These are phyloP conservation scores for Rhodotorula sp. DNA, from an alignment of 1,284 basidiomycete genomes.

Conservation along the genomic window DNA sequence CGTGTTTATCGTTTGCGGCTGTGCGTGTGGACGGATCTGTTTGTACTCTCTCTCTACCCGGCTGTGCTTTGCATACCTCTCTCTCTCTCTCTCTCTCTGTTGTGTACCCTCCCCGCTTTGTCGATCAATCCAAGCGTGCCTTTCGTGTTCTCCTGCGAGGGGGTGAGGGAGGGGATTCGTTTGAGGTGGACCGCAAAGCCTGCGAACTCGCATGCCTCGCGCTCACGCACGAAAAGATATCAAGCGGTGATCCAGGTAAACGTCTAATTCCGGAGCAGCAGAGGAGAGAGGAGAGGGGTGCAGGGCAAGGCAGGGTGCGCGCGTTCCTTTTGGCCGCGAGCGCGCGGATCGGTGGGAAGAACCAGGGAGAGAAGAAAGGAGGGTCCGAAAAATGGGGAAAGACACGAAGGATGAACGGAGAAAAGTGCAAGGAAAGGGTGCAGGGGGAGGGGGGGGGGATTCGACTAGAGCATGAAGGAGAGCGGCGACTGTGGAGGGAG, in stretches of 20 bases:
- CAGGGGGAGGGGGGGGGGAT: background rate
- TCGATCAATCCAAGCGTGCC: background rate
- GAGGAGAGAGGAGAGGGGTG: background rate
- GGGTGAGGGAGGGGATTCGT: too few species aligned
- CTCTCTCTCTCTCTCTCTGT: background rate
- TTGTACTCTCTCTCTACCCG: background rate
- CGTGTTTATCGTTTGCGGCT: background rate
- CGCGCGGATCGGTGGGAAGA: background rate
- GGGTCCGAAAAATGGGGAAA: background rate
- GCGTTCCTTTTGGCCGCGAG: too few species aligned
- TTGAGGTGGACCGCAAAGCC: too few species aligned
- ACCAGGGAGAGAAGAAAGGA: background rate
- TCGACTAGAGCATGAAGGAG: conserved; percentile 48
- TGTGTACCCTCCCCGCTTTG: background rate
- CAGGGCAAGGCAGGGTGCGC: background rate
- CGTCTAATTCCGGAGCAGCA: too few species aligned
- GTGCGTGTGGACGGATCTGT: background rate
- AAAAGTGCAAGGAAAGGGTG: background rate
- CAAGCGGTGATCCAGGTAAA: too few species aligned
- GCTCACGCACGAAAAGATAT: too few species aligned
- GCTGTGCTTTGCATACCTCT: background rate
- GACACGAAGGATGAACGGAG: conserved; percentile 1
- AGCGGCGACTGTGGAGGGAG: conserved; percentile 38
- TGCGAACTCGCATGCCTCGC: too few species aligned
- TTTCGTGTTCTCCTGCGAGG: background rate